Percentiles rank a stretch among this genome's conserved stretches.
phyloP scores from a whole-genome alignment of 2,329 filamentous ascomycete genomes.

The Harringtonia lauricola region DNA sequence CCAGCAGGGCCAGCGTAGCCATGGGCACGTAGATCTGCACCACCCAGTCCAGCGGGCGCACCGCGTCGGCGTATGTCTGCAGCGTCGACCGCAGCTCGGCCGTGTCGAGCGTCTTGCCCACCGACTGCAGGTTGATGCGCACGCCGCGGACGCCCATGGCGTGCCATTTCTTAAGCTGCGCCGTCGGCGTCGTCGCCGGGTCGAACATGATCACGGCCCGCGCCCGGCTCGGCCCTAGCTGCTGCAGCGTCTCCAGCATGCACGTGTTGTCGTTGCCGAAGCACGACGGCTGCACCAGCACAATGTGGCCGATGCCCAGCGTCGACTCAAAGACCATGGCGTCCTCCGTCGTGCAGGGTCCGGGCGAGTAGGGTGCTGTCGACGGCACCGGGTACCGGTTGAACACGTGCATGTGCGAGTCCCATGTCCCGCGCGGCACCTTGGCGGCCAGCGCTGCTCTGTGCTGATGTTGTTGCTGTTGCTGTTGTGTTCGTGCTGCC shows the following conservation, averaged over 20 bases:
- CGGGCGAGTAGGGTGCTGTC: neutral
- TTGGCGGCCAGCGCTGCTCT: neutral
- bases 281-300: slow-evolving; percentile 50
- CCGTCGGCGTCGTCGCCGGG: slow-evolving; percentile 33
- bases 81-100: slow-evolving; percentile 30
- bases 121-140: slow-evolving; percentile 46
- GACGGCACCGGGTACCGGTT: neutral
- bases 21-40: slow-evolving; percentile 48
- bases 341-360: neutral
- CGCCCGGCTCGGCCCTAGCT: slow-evolving; percentile 29
- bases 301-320: slow-evolving; percentile 41
- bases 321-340: neutral
- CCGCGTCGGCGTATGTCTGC: slow-evolving; percentile 34
- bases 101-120: slow-evolving; percentile 27
- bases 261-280: slow-evolving; percentile 51
- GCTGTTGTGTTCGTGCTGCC: neutral
- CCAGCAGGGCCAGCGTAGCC: slow-evolving; percentile 17
- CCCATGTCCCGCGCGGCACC: neutral
- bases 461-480: neutral
- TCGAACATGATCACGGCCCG: neutral
- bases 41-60: slow-evolving; percentile 41
- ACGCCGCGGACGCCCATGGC: slow-evolving; percentile 45
- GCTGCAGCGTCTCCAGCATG: slow-evolving; percentile 39
- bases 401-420: neutral
- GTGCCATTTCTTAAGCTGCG: slow-evolving; percentile 43